Evolutionary conservation across 2,329 filamentous ascomycete genomes (phyloP).

Genomic region (Xylariaceae sp.): DNA sequence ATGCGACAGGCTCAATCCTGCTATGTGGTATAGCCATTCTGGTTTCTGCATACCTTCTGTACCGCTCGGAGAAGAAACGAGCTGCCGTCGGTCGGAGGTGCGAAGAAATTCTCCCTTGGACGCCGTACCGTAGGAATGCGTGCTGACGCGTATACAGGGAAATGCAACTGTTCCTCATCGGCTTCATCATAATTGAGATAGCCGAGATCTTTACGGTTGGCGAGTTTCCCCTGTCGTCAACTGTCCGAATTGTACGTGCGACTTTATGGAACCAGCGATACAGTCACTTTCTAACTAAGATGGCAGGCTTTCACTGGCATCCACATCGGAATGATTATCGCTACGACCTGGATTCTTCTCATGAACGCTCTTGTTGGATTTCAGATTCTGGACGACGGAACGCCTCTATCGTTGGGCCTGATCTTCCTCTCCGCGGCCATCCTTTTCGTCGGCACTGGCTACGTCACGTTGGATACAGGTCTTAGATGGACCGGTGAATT

Average conservation of each 20-base stretch:
- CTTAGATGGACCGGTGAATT: slow-evolving; percentile 81
- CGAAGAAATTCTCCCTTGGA: slow-evolving; percentile 22
- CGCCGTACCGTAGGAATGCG: slow-evolving; percentile 16
- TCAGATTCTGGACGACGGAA: slow-evolving; percentile 91
- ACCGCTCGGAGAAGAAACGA: slow-evolving; percentile 80
- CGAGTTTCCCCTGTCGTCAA: slow-evolving; percentile 69
- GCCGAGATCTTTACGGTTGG: slow-evolving; percentile 97
- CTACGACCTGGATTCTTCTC: slow-evolving; percentile 84
- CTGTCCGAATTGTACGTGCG: slow-evolving; percentile 63
- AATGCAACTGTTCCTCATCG: slow-evolving; percentile 88
- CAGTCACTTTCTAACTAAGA: slow-evolving; percentile 14
- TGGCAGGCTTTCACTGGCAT: slow-evolving; percentile 76
- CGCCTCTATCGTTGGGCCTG: slow-evolving; percentile 72
- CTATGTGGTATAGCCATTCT: slow-evolving; percentile 72
- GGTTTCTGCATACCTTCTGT: slow-evolving; percentile 61
- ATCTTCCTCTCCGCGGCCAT: slow-evolving; percentile 63
- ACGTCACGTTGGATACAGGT: slow-evolving; percentile 91
- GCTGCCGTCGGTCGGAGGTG: slow-evolving; percentile 92
- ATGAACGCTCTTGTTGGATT: slow-evolving; percentile 90
- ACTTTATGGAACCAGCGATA: neutral
- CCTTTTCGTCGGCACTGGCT: slow-evolving; percentile 85
- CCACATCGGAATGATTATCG: slow-evolving; percentile 83
- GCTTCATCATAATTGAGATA: slow-evolving; percentile 81
- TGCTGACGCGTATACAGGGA: slow-evolving; percentile 54
- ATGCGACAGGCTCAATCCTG: slow-evolving; percentile 70